phyloP scores from a whole-genome alignment of 371 early-diverging fungal genomes.

The Dipsacomyces acuminosporus region DNA sequence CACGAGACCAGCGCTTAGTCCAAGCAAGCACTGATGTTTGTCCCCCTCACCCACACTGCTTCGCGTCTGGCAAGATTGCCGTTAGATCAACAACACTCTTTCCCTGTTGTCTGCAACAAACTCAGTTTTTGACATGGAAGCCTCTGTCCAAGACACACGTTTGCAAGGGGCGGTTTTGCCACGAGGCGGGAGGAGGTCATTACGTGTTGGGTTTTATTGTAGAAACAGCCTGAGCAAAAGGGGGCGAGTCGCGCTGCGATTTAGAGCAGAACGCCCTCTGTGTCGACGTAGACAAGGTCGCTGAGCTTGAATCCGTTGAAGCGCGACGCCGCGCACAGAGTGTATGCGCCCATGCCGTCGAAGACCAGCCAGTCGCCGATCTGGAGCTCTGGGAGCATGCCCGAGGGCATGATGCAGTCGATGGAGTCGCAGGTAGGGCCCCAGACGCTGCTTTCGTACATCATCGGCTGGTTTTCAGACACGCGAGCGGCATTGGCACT shows the following conservation, averaged over 20 bases:
- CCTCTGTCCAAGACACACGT: too few relatives aligned
- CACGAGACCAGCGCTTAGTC: too few relatives aligned
- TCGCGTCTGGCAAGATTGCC: too few relatives aligned
- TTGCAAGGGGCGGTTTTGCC: too few relatives aligned
- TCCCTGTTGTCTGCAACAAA: too few relatives aligned
- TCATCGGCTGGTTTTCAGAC: not conserved
- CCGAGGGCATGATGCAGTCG: slow-evolving; percentile 78
- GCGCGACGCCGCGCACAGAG: slow-evolving; percentile 78
- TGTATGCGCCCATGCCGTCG: slow-evolving; percentile 97
- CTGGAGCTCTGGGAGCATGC: slow-evolving; percentile 73
- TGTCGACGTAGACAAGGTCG: slow-evolving; percentile 81
- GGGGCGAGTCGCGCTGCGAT: not conserved
- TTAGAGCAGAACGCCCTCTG: slow-evolving; percentile 42
- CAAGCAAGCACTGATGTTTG: too few relatives aligned
- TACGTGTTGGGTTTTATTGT: too few relatives aligned
- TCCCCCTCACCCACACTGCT: too few relatives aligned
- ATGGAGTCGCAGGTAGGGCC: slow-evolving; percentile 99
- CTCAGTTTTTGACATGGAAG: too few relatives aligned
- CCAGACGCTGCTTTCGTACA: slow-evolving; percentile 77
- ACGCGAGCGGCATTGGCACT: too few relatives aligned
- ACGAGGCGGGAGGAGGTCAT: too few relatives aligned
- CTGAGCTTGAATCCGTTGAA: slow-evolving; percentile 90
- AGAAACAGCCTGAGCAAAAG: not conserved
- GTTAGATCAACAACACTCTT: too few relatives aligned
- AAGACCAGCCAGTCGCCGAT: slow-evolving; percentile 96